Conservation (phyloP, 1,284 basidiomycete genomes). For the Malassezia globosa region DNA sequence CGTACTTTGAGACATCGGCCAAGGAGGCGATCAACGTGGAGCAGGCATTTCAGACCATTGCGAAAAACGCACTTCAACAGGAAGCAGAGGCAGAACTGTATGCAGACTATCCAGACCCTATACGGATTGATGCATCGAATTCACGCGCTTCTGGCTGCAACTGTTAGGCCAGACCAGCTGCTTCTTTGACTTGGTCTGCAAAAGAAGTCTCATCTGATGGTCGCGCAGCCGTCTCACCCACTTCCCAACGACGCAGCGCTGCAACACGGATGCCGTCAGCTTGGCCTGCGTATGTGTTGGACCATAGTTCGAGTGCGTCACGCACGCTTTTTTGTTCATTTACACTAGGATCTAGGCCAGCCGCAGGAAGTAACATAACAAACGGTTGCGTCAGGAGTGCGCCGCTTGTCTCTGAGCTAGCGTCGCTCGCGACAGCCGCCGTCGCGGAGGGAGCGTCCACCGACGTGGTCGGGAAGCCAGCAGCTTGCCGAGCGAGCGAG, state of each 20-base stretch:
- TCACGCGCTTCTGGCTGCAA: slow-evolving; percentile 15
- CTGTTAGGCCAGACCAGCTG: slow-evolving; percentile 44
- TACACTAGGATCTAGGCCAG: slow-evolving; percentile 19
- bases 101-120: slow-evolving; percentile 98
- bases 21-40: slow-evolving; percentile 99
- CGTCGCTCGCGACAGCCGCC: too few species aligned
- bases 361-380: slow-evolving; percentile 55
- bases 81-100: slow-evolving; percentile 90
- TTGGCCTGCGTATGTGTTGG: slow-evolving; percentile 48
- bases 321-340: slow-evolving; percentile 51
- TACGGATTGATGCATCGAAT: slow-evolving; percentile 86
- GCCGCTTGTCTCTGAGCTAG: slow-evolving; percentile 47
- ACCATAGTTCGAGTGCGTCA: slow-evolving; percentile 61
- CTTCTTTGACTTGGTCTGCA: slow-evolving; percentile 36
- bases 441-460: slow-evolving; percentile 49
- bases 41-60: slow-evolving; percentile 98
- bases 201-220: slow-evolving; percentile 21
- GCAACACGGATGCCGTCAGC: slow-evolving; percentile 39
- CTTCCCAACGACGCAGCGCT: slow-evolving; percentile 48
- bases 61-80: slow-evolving; percentile 93
- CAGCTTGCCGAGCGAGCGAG: slow-evolving; percentile 69
- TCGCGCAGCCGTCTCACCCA: slow-evolving; percentile 40
- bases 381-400: slow-evolving; percentile 71
- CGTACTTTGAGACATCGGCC: slow-evolving; percentile 98
- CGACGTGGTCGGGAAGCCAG: slow-evolving; percentile 66